Conservation (phyloP, 805 yeast species). For the Dipodascus geniculatus region DNA sequence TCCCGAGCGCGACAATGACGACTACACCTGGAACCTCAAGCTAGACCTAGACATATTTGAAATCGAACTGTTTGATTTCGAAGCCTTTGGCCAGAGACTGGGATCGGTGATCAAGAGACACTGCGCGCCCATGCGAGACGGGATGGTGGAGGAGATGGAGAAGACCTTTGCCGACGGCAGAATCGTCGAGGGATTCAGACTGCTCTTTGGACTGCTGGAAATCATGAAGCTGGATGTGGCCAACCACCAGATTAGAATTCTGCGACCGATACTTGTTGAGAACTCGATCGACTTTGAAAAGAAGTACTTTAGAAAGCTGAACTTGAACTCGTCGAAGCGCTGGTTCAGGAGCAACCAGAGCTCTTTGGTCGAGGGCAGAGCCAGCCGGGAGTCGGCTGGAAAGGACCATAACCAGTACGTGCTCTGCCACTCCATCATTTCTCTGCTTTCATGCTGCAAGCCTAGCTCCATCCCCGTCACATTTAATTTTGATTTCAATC, state of each 20-base stretch:
- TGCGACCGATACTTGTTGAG: slow-evolving; percentile 74
- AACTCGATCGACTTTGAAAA: slow-evolving; percentile 84
- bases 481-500: slow-evolving; percentile 71
- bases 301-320: slow-evolving; percentile 48
- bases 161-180: slow-evolving; percentile 34
- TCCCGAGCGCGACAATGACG: slow-evolving; percentile 61
- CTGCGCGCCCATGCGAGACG: slow-evolving; percentile 93
- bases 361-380: background rate
- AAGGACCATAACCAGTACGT: background rate
- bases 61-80: slow-evolving; percentile 48
- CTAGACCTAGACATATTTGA: slow-evolving; percentile 68
- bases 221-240: slow-evolving; percentile 95
- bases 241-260: slow-evolving; percentile 79
- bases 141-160: slow-evolving; percentile 79
- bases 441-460: slow-evolving; percentile 53
- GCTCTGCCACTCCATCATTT: slow-evolving; percentile 33
- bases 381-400: background rate
- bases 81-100: slow-evolving; percentile 62
- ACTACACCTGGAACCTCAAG: slow-evolving; percentile 64
- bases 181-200: slow-evolving; percentile 64
- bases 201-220: slow-evolving; percentile 72
- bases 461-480: slow-evolving; percentile 74
- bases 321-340: background rate
- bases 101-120: slow-evolving; percentile 70
- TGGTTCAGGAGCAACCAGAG: background rate